Percentiles rank a stretch among this genome's conserved stretches.
Conservation (phyloP, 2,329 filamentous ascomycete genomes). For the Calonectria ilicicola region DNA sequence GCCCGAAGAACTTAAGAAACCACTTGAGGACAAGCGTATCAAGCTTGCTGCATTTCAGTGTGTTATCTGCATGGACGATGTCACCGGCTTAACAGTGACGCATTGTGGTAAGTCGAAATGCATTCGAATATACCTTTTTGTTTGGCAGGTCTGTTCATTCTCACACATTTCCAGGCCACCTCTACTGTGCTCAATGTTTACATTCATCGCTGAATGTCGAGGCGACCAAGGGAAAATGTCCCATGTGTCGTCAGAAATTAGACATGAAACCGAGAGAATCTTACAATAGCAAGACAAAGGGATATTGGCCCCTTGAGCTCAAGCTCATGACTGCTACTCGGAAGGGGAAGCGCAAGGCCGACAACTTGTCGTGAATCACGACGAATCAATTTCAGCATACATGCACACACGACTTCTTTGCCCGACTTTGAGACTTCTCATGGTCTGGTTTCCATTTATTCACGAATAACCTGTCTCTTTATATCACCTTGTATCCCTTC, state of each 20-base stretch:
- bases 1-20: constrained; percentile 56
- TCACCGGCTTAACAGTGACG: constrained; percentile 69
- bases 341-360: constrained; percentile 59
- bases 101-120: constrained; percentile 69
- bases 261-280: constrained; percentile 57
- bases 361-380: constrained; percentile 41
- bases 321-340: constrained; percentile 70
- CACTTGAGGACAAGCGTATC: constrained; percentile 60
- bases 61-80: constrained; percentile 76
- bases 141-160: constrained; percentile 4
- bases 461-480: background rate
- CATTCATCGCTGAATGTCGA: constrained; percentile 71
- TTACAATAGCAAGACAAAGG: constrained; percentile 61
- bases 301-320: constrained; percentile 69
- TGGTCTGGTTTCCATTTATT: background rate
- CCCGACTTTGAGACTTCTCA: background rate
- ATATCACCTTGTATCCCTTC: background rate
- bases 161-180: constrained; percentile 62
- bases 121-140: background rate
- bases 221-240: constrained; percentile 67
- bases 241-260: constrained; percentile 72
- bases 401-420: background rate
- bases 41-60: constrained; percentile 72
- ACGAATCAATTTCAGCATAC: background rate
- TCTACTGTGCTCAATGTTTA: constrained; percentile 74